These are phyloP conservation scores for Gypsophila paniculata DNA, from an alignment of 179 eudicot species.

Conservation along the genomic window DNA sequence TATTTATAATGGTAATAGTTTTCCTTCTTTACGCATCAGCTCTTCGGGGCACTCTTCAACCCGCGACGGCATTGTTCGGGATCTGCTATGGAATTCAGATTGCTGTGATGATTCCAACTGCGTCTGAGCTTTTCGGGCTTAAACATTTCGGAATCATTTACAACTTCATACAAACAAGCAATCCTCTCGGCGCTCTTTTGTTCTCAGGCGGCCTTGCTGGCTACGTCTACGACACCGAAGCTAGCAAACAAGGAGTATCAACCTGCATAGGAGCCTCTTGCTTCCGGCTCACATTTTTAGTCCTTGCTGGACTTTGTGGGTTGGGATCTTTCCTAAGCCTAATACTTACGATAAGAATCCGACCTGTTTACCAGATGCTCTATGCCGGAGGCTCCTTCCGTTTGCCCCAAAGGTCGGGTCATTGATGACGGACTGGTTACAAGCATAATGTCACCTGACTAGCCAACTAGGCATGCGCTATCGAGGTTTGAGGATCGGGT, in stretches of 20 bases:
- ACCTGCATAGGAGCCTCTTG: conserved; percentile 60
- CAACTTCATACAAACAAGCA: conserved; percentile 63
- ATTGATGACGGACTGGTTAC: conserved; percentile 12
- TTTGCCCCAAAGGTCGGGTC: conserved; percentile 33
- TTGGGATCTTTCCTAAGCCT: conserved; percentile 52
- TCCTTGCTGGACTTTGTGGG: conserved; percentile 60
- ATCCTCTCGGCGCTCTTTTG: conserved; percentile 67
- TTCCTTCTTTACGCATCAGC: conserved; percentile 60
- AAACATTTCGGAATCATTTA: conserved; percentile 64
- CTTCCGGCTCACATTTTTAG: conserved; percentile 56
- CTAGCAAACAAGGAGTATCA: conserved; percentile 52
- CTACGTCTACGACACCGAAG: conserved; percentile 58
- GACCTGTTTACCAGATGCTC: conserved; percentile 64
- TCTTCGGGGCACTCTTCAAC: conserved; percentile 48
- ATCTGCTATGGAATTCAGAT: conserved; percentile 71
- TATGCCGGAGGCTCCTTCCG: conserved; percentile 67
- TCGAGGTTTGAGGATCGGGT: neutral
- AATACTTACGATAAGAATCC: conserved; percentile 52
- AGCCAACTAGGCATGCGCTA: neutral
- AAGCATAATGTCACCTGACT: neutral
- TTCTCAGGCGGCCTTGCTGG: conserved; percentile 74
- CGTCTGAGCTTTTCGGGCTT: conserved; percentile 69
- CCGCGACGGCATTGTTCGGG: conserved; percentile 61
- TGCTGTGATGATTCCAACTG: conserved; percentile 66
- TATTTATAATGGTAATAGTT: conserved; percentile 45